Percentiles rank a stretch among this genome's conserved stretches.
These are phyloP conservation scores for Ganoderma boninense DNA, from an alignment of 1,284 basidiomycete genomes.

Conservation along the genomic window DNA sequence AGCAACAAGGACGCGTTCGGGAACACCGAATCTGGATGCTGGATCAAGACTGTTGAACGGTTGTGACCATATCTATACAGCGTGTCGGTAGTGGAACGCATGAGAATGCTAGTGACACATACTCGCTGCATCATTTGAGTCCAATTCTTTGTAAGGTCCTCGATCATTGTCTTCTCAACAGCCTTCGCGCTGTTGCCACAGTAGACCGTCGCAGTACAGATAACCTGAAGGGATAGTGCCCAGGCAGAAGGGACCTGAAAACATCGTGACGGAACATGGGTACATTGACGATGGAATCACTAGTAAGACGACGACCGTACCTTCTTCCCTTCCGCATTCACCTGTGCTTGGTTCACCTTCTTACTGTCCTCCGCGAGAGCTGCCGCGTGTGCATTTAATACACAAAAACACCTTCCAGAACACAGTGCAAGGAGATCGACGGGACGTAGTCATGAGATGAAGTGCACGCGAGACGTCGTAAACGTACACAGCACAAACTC, in stretches of 20 bases:
- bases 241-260: constrained; percentile 12
- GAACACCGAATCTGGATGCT: constrained; percentile 1
- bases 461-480: neutral
- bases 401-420: constrained; percentile 16
- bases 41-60: constrained; percentile 19
- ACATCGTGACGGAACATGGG: neutral
- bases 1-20: constrained; percentile 17
- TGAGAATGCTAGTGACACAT: neutral
- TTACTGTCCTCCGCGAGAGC: constrained; percentile 8
- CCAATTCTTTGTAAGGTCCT: constrained; percentile 22
- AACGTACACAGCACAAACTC: neutral
- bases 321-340: constrained; percentile 2
- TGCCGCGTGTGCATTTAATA: constrained; percentile 8
- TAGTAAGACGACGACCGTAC: constrained; percentile 2
- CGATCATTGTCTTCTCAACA: constrained; percentile 21
- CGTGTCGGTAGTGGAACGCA: neutral
- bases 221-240: constrained; percentile 12
- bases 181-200: constrained; percentile 11
- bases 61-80: constrained; percentile 19
- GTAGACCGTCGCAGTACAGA: constrained; percentile 17
- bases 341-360: constrained; percentile 7
- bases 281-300: neutral
- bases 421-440: neutral
- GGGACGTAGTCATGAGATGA: neutral
- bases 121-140: constrained; percentile 25